Percentiles rank a stretch among this genome's conserved stretches.
Evolutionary conservation across 2,329 filamentous ascomycete species (phyloP).

Genomic region (Bipolaris sorokiniana): DNA sequence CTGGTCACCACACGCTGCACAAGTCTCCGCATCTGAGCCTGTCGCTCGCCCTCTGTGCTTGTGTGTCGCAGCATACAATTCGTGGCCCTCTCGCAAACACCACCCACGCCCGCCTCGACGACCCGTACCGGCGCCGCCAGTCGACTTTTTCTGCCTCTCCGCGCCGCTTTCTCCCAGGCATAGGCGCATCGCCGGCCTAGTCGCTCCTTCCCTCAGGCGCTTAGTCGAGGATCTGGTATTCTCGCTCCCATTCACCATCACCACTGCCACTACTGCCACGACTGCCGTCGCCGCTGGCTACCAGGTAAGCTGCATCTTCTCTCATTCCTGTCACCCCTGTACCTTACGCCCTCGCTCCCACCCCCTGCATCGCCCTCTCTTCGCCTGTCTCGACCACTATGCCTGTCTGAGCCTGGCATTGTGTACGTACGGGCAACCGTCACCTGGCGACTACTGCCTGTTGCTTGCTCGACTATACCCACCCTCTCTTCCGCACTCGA

Average conservation of each 20-base stretch:
- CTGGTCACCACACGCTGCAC: slow-evolving; percentile 23
- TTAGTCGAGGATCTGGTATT: slow-evolving; percentile 53
- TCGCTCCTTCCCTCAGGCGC: slow-evolving; percentile 50
- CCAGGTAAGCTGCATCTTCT: slow-evolving; percentile 42
- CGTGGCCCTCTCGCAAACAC: slow-evolving; percentile 3
- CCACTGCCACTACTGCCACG: slow-evolving; percentile 18
- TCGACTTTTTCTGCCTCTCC: slow-evolving; percentile 26
- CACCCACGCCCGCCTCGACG: slow-evolving; percentile 9
- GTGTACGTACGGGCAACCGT: slow-evolving; percentile 7
- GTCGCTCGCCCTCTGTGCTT: background rate
- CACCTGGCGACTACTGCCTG: slow-evolving; percentile 13
- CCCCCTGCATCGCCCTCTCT: slow-evolving; percentile 1
- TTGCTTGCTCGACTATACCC: slow-evolving; percentile 14
- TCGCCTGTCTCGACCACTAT: slow-evolving; percentile 9
- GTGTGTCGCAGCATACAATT: slow-evolving; percentile 20
- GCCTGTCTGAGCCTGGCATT: slow-evolving; percentile 11
- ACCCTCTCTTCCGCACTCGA: slow-evolving; percentile 15
- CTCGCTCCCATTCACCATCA: slow-evolving; percentile 45
- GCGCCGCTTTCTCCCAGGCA: slow-evolving; percentile 31
- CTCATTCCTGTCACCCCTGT: slow-evolving; percentile 21
- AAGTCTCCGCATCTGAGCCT: background rate
- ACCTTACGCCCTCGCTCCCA: slow-evolving; percentile 3
- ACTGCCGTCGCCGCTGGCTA: slow-evolving; percentile 29
- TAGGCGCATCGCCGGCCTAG: slow-evolving; percentile 45
- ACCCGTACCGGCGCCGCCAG: slow-evolving; percentile 11